phyloP scores from a whole-genome alignment of 2,329 filamentous ascomycete species.

The Diaporthe sp. region DNA sequence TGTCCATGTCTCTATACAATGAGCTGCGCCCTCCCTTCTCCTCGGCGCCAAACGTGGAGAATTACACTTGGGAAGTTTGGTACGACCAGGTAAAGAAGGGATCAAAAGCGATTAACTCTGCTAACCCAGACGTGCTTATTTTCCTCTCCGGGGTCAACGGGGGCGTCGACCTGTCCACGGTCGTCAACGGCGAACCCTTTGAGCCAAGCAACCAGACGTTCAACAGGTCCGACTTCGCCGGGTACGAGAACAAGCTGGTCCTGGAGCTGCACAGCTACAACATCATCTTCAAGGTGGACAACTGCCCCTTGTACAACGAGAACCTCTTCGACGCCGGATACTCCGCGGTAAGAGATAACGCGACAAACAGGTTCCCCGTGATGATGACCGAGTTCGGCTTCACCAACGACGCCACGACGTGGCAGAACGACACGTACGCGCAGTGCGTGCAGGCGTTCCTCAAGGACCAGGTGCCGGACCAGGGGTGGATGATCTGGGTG shows the following conservation, averaged over 20 bases:
- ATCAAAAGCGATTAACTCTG: conserved; percentile 63
- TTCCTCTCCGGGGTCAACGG: conserved; percentile 72
- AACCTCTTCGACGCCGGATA: conserved; percentile 67
- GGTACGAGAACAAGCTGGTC: conserved; percentile 68
- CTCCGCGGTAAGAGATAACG: conserved; percentile 57
- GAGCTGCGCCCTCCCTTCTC: conserved; percentile 61
- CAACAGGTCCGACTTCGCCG: conserved; percentile 60
- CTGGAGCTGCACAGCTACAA: conserved; percentile 75
- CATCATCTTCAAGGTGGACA: conserved; percentile 56
- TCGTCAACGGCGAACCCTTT: conserved; percentile 63
- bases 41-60: conserved; percentile 47
- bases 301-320: conserved; percentile 61
- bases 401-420: conserved; percentile 31
- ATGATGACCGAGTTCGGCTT: conserved; percentile 44
- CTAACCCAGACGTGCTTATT: conserved; percentile 67
- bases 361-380: conserved; percentile 51
- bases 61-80: conserved; percentile 71
- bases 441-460: conserved; percentile 35
- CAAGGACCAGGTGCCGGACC: conserved; percentile 41
- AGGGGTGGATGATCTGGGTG: conserved; percentile 72
- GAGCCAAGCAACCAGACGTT: conserved; percentile 62
- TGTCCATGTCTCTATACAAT: conserved; percentile 67
- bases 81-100: conserved; percentile 65
- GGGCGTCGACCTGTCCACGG: conserved; percentile 67
- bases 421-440: conserved; percentile 32